Evolutionary conservation across 2,329 filamentous ascomycete species (phyloP).

Genomic region (Sclerotinia borealis): DNA sequence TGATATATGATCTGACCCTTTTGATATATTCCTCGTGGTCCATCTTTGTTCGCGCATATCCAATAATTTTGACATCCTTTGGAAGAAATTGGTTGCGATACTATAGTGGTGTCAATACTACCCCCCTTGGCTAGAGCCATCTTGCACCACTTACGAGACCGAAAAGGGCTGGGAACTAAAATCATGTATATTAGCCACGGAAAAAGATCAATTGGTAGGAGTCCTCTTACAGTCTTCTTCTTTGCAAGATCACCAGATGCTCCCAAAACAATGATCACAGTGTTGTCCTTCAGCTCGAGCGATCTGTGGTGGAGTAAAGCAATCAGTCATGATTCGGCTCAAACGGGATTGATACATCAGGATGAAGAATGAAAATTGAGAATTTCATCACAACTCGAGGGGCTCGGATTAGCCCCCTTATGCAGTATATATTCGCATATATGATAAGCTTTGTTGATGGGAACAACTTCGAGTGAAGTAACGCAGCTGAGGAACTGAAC

Average conservation of each 20-base stretch:
- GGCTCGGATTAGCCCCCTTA: neutral
- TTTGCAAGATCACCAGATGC: conserved; percentile 97
- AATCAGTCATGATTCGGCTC: conserved; percentile 34
- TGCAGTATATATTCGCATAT: conserved; percentile 6
- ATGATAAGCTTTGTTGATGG: conserved; percentile 15
- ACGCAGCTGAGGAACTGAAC: conserved; percentile 16
- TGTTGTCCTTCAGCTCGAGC: conserved; percentile 98
- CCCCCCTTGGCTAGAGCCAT: neutral
- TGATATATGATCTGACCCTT: conserved; percentile 96
- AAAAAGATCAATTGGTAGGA: neutral
- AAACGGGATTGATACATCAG: neutral
- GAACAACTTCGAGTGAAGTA: conserved; percentile 25
- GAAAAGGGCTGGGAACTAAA: conserved; percentile 90
- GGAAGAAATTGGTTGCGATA: conserved; percentile 98
- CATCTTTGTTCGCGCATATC: conserved; percentile 99
- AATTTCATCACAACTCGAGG: conserved; percentile 14
- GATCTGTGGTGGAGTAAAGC: conserved; percentile 46
- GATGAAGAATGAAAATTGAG: neutral
- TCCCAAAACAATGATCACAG: conserved; percentile 90
- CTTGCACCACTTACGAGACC: conserved; percentile 70
- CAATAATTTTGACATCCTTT: conserved; percentile 93
- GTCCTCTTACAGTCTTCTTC: conserved; percentile 83
- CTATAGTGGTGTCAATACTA: conserved; percentile 41
- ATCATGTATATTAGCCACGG: conserved; percentile 24
- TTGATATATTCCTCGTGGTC: conserved; percentile 92